phyloP scores from a whole-genome alignment of 148 eudicot species.

The Euryodendron excelsum region DNA sequence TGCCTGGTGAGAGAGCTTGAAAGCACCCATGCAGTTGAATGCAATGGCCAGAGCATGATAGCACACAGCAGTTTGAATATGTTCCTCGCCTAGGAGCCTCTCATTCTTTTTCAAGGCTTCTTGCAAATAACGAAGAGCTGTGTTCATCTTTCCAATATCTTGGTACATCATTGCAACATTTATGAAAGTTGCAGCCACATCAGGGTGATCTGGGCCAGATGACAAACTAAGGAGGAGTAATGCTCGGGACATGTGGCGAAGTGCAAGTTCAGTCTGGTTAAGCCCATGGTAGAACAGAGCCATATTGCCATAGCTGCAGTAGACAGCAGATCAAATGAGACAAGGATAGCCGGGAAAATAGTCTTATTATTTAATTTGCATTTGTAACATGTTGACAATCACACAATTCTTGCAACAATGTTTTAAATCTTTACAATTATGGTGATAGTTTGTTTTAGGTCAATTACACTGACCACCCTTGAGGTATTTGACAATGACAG shows the following conservation, averaged over 20 bases:
- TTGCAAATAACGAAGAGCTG: constrained; percentile 94
- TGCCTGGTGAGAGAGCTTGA: constrained; percentile 93
- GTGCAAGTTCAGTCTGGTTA: constrained; percentile 91
- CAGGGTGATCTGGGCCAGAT: constrained; percentile 97
- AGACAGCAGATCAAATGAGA: constrained; percentile 5
- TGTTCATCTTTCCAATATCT: constrained; percentile 86
- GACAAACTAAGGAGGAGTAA: constrained; percentile 81
- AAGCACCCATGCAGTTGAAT: constrained; percentile 89
- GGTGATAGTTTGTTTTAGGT: no score
- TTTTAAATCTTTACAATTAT: neutral
- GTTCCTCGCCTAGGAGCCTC: constrained; percentile 90
- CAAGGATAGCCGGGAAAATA: neutral
- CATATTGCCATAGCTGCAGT: constrained; percentile 94
- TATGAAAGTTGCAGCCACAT: constrained; percentile 92
- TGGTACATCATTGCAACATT: constrained; percentile 99
- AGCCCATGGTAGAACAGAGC: constrained; percentile 97
- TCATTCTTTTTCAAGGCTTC: constrained; percentile 94
- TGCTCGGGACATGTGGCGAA: constrained; percentile 94
- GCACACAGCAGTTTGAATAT: constrained; percentile 97
- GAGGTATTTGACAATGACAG: no score
- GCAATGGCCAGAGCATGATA: constrained; percentile 98
- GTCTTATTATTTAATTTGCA: neutral
- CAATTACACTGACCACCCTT: no score
- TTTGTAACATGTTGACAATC: neutral
- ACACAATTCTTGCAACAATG: no score